Base-by-base conservation (phyloP, 1,139 yeast species). In the Hemisphaericaspora lyxosophila region DNA sequence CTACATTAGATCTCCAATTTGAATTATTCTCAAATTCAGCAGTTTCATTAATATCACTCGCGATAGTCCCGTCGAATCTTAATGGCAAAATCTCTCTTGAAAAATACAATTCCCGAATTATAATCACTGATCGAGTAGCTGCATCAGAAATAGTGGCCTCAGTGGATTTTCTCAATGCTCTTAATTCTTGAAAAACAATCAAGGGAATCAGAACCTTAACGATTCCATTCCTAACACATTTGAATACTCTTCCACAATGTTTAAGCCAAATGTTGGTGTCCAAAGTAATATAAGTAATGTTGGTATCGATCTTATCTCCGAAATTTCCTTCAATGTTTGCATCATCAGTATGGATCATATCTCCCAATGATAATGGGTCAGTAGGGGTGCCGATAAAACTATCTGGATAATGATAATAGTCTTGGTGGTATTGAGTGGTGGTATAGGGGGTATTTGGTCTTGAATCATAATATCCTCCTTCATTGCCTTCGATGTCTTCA, bases 191-290 rank as follows among this genome's bases (percentile, higher is more conserved):
- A 54, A 85, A 85, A 7, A 85, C 88, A 22, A 85, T 82, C 42
- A 85, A 63, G 31, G 94, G 90, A 6, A 85, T 78, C 53, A 78
- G 60, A 59, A 73, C 59, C 60, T 65, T 78, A 49, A 85, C 69
- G 2, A 82, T 75, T 9, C 73, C 73, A 47, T 77, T 77, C 26
- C 82, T 69, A 12, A 84, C 78, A 50, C 87, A 78, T 55, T 85
- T 85, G 64, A 74, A 85, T 22, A 85, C 70, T 43, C 84, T 70
- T 2, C 92, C 94, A 56, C 89, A 84, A 54, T 84, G 90, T 50
- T 85, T 82, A 46, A 85, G 64, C 92, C 92, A 85, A 43, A 85
- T 80, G 46, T 85, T 84, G 6, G 94, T 85, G 60, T 85, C 94
- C 40, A 84, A 66, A 1, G 88, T 78, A 39, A 84, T 72, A 49